phyloP scores from a whole-genome alignment of 371 early-diverging fungal genomes.

The Cokeromyces recurvatus region DNA sequence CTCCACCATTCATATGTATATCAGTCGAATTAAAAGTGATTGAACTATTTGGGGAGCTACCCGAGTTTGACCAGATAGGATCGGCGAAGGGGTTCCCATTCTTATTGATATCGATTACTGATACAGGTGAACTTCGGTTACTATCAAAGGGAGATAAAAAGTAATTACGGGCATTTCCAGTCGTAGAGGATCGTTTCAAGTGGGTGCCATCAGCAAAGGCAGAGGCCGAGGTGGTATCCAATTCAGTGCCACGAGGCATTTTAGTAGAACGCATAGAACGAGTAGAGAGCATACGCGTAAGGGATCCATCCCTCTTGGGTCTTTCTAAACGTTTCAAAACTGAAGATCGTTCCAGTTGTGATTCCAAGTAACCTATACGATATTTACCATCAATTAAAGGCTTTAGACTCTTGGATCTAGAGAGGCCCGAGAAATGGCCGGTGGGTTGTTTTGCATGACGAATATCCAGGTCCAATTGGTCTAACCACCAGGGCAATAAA shows the following conservation, averaged over 20 bases:
- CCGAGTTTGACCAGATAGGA: conserved; percentile 28
- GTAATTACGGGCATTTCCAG: too few species aligned
- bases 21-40: too few species aligned
- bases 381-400: conserved; percentile 41
- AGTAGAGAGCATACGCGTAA: too few species aligned
- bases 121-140: too few species aligned
- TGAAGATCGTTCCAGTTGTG: conserved; percentile 30
- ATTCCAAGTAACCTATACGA: conserved; percentile 45
- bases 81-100: conserved; percentile 35
- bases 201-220: too few species aligned
- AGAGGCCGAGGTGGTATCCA: too few species aligned
- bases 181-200: too few species aligned
- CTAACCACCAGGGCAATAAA: conserved; percentile 95
- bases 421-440: conserved; percentile 23
- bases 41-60: not conserved
- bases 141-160: too few species aligned
- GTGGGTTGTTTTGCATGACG: conserved; percentile 52
- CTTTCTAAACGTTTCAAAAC: conserved; percentile 19
- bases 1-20: too few species aligned
- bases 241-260: conserved; percentile 7
- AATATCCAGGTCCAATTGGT: conserved; percentile 89
- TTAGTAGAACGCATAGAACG: not conserved
- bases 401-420: conserved; percentile 40
- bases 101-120: not conserved
- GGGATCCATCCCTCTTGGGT: not conserved